These are phyloP conservation scores for Hyphodiscus sp. DNA, from an alignment of 2,329 filamentous ascomycete genomes.

Conservation along the genomic window DNA sequence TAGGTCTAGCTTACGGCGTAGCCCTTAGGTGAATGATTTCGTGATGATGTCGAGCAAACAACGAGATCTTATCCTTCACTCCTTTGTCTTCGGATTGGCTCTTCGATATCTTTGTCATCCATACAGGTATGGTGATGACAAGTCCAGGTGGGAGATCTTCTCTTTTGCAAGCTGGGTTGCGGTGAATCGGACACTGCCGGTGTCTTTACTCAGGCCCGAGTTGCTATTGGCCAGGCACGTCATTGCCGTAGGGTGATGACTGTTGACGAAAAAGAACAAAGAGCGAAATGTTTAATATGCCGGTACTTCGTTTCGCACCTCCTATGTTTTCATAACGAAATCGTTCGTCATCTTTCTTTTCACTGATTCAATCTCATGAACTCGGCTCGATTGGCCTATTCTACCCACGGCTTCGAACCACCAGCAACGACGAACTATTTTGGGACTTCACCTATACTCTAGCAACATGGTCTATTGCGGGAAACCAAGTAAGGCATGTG, in stretches of 20 bases:
- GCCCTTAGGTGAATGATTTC: background rate
- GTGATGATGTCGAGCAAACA: background rate
- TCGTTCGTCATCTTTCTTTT: background rate
- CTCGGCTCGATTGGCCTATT: background rate
- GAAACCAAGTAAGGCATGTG: slow-evolving; percentile 37
- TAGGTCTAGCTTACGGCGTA: background rate
- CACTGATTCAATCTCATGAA: background rate
- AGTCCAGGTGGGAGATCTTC: background rate
- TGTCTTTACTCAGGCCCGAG: background rate
- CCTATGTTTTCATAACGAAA: background rate
- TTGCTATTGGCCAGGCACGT: background rate
- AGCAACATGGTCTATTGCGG: slow-evolving; percentile 22
- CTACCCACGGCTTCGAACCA: background rate
- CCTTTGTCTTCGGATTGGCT: background rate
- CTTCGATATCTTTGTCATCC: background rate
- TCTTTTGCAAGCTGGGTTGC: background rate
- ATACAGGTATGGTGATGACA: background rate
- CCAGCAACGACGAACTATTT: background rate
- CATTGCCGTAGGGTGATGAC: background rate
- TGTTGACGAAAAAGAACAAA: background rate
- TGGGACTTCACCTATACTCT: background rate
- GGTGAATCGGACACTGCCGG: too few relatives aligned
- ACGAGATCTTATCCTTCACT: background rate
- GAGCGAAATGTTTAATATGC: background rate
- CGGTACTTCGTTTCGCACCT: background rate